Percentiles rank a stretch among this genome's conserved stretches.
Evolutionary conservation across 2,329 filamentous ascomycete species (phyloP).

Genomic region (Cladophialophora exuberans): DNA sequence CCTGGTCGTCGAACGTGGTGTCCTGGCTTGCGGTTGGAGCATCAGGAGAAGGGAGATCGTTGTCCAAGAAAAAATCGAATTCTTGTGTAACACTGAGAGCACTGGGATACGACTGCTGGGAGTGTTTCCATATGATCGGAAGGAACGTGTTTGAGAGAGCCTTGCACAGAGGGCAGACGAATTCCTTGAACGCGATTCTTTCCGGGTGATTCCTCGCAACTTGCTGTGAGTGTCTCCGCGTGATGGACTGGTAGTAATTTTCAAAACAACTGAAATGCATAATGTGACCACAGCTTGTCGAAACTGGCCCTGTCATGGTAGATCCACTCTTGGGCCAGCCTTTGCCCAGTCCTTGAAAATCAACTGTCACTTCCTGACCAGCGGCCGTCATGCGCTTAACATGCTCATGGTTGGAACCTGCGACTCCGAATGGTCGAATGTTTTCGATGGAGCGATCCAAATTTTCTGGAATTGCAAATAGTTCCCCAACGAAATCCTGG

Average conservation of each 20-base stretch:
- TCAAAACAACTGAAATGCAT: slow-evolving; percentile 99
- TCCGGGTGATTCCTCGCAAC: slow-evolving; percentile 95
- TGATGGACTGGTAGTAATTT: slow-evolving; percentile 81
- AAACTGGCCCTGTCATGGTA: slow-evolving; percentile 74
- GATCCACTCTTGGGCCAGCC: slow-evolving; percentile 77
- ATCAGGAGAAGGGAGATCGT: slow-evolving; percentile 54
- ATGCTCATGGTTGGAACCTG: slow-evolving; percentile 78
- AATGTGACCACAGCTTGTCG: slow-evolving; percentile 92
- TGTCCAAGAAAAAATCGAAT: slow-evolving; percentile 72
- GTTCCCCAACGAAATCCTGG: slow-evolving; percentile 81
- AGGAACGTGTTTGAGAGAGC: slow-evolving; percentile 93
- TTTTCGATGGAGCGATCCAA: slow-evolving; percentile 83
- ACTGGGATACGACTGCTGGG: slow-evolving; percentile 80
- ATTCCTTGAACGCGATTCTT: slow-evolving; percentile 76
- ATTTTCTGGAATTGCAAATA: slow-evolving; percentile 73
- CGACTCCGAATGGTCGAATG: slow-evolving; percentile 86
- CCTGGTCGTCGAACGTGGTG: slow-evolving; percentile 12
- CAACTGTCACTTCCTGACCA: slow-evolving; percentile 71
- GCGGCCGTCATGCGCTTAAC: slow-evolving; percentile 75
- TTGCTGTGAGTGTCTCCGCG: slow-evolving; percentile 83
- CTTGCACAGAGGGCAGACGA: slow-evolving; percentile 96
- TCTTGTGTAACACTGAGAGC: slow-evolving; percentile 62
- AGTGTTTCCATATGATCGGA: slow-evolving; percentile 92
- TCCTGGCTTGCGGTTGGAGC: slow-evolving; percentile 29
- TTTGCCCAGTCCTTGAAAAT: slow-evolving; percentile 83